These are phyloP conservation scores for Rutstroemia sydowiana DNA, from an alignment of 2,329 filamentous ascomycete genomes.

Conservation along the genomic window DNA sequence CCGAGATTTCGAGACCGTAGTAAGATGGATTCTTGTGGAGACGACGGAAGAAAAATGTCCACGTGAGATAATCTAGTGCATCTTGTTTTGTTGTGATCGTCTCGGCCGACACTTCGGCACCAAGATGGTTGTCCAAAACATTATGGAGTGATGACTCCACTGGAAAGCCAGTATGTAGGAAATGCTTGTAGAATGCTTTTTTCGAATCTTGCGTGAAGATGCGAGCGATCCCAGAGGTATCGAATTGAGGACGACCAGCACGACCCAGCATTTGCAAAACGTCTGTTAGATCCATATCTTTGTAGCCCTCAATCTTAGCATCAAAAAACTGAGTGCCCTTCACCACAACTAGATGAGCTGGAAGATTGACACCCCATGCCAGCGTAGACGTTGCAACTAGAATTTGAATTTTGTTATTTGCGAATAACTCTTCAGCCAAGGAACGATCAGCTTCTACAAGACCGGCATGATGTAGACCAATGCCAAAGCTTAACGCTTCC, in stretches of 20 bases:
- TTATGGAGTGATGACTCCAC: conserved; percentile 96
- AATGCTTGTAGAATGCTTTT: conserved; percentile 99
- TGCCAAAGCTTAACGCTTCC: conserved; percentile 94
- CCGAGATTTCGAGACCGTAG: conserved; percentile 89
- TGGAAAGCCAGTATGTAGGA: conserved; percentile 94
- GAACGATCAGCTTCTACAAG: conserved; percentile 91
- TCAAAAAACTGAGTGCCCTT: conserved; percentile 98
- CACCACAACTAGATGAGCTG: conserved; percentile 92
- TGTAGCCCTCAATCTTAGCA: conserved; percentile 94
- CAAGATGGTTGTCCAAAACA: conserved; percentile 92
- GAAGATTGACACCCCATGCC: conserved; percentile 96
- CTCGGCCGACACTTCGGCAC: conserved; percentile 87
- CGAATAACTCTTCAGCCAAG: conserved; percentile 86
- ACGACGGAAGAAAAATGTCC: conserved; percentile 98
- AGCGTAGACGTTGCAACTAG: conserved; percentile 82
- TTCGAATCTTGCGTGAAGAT: conserved; percentile 98
- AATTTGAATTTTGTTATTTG: conserved; percentile 97
- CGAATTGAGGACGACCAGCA: conserved; percentile 92
- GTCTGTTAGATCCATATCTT: conserved; percentile 97
- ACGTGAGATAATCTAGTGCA: conserved; percentile 92
- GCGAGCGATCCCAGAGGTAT: conserved; percentile 87
- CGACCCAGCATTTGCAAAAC: conserved; percentile 96
- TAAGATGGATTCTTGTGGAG: conserved; percentile 98
- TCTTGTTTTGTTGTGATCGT: conserved; percentile 94
- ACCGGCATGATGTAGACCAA: conserved; percentile 94